Percentiles rank a stretch among this genome's conserved stretches.
phyloP scores from a whole-genome alignment of 179 eudicot genomes.

The Heliamphora pulchella region DNA sequence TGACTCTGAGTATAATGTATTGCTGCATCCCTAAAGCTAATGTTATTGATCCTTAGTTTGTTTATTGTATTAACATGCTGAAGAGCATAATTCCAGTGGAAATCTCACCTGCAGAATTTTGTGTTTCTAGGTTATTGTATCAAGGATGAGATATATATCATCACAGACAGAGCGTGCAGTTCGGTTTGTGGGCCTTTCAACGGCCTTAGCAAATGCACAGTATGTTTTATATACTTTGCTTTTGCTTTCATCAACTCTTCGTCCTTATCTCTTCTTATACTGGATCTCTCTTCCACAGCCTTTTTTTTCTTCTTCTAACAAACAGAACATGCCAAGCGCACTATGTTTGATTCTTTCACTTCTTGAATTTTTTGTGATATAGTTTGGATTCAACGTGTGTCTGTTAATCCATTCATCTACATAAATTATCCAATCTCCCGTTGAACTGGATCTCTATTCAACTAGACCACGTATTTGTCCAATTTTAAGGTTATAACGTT shows the following conservation, averaged over 20 bases:
- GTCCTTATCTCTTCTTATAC: constrained; percentile 1
- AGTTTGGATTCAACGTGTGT: not conserved
- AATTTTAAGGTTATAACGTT: not conserved
- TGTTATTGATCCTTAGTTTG: not conserved
- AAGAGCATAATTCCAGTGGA: not conserved
- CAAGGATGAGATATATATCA: constrained; percentile 98
- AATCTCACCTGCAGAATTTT: constrained; percentile 7
- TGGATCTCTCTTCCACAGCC: constrained; percentile 8
- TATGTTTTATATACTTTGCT: constrained; percentile 27
- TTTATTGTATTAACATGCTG: constrained; percentile 3
- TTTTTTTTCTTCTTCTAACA: not conserved
- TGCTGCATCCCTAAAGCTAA: not conserved
- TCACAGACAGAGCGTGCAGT: constrained; percentile 90
- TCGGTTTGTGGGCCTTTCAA: constrained; percentile 95
- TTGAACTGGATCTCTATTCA: constrained; percentile 1
- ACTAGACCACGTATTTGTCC: not conserved
- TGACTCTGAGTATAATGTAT: not conserved
- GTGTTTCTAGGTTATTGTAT: constrained; percentile 73
- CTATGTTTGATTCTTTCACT: constrained; percentile 1
- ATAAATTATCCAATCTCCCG: not conserved
- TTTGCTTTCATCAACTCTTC: constrained; percentile 1
- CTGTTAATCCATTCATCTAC: not conserved
- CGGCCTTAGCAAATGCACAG: constrained; percentile 99
- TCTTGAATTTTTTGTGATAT: not conserved
- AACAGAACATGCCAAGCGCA: not conserved